Conservation (phyloP, 202 grass and related monocot genomes). For the Zoysia matrella region DNA sequence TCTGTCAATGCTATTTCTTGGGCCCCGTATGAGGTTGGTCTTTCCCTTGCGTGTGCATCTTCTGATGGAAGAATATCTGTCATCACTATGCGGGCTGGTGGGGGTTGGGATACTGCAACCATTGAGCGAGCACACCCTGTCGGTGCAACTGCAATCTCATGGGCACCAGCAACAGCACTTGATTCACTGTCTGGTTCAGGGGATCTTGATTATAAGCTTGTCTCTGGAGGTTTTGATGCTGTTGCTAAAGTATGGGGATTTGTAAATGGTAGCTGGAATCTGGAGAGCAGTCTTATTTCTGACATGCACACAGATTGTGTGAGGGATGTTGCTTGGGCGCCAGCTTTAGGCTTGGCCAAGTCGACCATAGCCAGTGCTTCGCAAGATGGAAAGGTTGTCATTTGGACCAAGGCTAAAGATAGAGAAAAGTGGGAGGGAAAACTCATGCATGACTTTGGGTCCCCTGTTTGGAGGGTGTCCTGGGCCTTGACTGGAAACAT, state of each 20-base stretch:
- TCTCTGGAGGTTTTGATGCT: too few species aligned
- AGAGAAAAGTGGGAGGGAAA: constrained; percentile 71
- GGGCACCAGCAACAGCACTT: constrained; percentile 65
- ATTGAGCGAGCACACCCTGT: too few species aligned
- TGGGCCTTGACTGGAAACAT: constrained; percentile 77
- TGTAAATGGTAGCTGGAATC: too few species aligned
- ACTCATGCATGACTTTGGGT: constrained; percentile 54
- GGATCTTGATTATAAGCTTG: constrained; percentile 33
- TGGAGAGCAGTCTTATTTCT: too few species aligned
- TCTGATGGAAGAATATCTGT: constrained; percentile 31
- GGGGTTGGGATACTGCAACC: too few species aligned
- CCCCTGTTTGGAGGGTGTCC: constrained; percentile 70
- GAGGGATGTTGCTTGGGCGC: too few species aligned
- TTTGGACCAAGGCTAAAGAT: constrained; percentile 63
- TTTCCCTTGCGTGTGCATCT: constrained; percentile 63
- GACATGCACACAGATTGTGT: too few species aligned
- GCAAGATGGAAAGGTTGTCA: constrained; percentile 24
- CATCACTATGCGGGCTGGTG: too few species aligned
- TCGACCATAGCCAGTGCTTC: too few species aligned
- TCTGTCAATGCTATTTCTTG: constrained; percentile 64
- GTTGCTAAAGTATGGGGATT: too few species aligned
- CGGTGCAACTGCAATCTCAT: constrained; percentile 49
- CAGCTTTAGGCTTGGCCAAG: too few species aligned
- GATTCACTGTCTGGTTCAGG: constrained; percentile 58
- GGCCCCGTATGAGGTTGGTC: constrained; percentile 66